A percentile compares a stretch with the other conserved stretches of the same genome.
Evolutionary conservation across 2,329 filamentous ascomycete species (phyloP).

Genomic region (Hypoxylon sp.): DNA sequence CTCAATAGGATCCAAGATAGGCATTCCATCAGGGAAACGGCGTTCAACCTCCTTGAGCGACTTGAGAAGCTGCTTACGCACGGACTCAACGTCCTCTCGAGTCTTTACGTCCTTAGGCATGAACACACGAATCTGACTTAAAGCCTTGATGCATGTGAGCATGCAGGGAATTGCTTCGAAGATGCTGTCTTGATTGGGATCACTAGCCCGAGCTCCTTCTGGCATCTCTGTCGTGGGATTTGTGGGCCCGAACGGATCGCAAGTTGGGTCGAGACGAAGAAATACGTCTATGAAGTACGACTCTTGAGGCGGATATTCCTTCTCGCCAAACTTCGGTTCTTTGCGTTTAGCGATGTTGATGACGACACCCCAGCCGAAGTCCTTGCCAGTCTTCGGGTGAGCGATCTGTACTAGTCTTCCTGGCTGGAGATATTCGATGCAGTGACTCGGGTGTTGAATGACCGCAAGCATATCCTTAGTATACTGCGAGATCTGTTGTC

Average conservation of each 20-base stretch:
- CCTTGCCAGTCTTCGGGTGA: constrained; percentile 74
- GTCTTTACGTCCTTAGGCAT: constrained; percentile 82
- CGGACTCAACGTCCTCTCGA: constrained; percentile 74
- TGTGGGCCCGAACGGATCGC: constrained; percentile 62
- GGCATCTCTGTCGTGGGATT: constrained; percentile 66
- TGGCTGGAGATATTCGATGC: constrained; percentile 84
- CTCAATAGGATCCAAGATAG: constrained; percentile 91
- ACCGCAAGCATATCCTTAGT: constrained; percentile 91
- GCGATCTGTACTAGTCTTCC: constrained; percentile 92
- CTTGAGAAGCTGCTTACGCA: constrained; percentile 77
- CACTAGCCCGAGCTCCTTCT: constrained; percentile 74
- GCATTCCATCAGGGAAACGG: constrained; percentile 92
- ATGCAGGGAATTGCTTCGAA: constrained; percentile 90
- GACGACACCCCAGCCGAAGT: constrained; percentile 96
- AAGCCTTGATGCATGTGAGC: constrained; percentile 85
- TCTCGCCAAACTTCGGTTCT: constrained; percentile 75
- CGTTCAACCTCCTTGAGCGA: constrained; percentile 82
- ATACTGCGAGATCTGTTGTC: constrained; percentile 86
- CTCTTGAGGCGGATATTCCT: constrained; percentile 81
- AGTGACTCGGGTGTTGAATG: constrained; percentile 92
- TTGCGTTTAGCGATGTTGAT: constrained; percentile 79
- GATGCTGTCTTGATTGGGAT: constrained; percentile 74
- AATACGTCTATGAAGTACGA: constrained; percentile 87
- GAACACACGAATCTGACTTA: constrained; percentile 87
- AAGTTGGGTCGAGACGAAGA: constrained; percentile 70